Evolutionary conservation across 78 protist species (phyloP).

Genomic region (Ministeria vibrans): DNA sequence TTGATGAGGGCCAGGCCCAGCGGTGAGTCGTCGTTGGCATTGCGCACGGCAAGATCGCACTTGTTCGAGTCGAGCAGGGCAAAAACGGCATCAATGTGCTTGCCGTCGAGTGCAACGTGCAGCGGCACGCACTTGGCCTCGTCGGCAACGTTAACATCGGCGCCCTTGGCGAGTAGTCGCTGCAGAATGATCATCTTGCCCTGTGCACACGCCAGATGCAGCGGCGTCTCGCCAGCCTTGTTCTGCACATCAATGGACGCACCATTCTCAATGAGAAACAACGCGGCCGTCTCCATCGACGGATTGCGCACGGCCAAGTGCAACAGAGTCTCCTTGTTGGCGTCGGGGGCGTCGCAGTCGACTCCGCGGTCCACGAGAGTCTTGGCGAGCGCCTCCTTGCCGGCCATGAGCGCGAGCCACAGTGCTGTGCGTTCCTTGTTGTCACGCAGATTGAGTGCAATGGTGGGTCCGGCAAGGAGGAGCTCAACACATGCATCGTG

Average conservation of each 20-base stretch:
- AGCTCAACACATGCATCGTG: not conserved
- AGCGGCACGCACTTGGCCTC: not conserved
- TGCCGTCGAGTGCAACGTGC: not conserved
- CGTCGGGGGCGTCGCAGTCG: not conserved
- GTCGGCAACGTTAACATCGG: not conserved
- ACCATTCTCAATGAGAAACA: slow-evolving; percentile 1
- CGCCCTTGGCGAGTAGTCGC: not conserved
- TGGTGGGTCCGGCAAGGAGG: not conserved
- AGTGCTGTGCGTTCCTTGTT: not conserved
- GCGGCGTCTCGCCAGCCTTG: not conserved
- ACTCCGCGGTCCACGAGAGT: not conserved
- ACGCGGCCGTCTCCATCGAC: not conserved
- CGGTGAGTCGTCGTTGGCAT: not conserved
- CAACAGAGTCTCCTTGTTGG: not conserved
- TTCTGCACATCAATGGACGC: not conserved
- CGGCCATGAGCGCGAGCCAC: not conserved
- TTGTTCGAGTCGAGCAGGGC: not conserved
- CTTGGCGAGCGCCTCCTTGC: not conserved
- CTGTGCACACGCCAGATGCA: not conserved
- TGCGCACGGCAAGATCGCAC: not conserved
- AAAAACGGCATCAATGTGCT: not conserved
- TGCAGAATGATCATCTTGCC: not conserved
- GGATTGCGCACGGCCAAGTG: not conserved
- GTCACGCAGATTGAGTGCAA: not conserved
- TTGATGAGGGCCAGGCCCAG: not conserved